Evolutionary conservation across 306 rosid genomes (phyloP).

Genomic region (Lathyrus aphaca): DNA sequence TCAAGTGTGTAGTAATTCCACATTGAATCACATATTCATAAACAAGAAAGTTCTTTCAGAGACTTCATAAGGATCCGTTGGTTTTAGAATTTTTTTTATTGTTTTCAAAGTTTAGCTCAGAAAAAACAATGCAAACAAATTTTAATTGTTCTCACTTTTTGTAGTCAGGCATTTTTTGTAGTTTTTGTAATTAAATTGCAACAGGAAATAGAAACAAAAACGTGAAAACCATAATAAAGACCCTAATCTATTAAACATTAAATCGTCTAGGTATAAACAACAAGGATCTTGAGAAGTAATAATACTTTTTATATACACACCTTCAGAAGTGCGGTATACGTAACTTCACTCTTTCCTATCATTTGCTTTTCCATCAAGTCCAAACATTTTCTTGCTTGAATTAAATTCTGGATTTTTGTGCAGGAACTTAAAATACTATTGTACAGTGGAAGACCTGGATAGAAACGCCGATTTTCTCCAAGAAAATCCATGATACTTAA

Average conservation of each 20-base stretch:
- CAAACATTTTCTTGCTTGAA: slow-evolving; percentile 71
- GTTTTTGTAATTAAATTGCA: background rate
- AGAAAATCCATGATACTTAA: slow-evolving; percentile 60
- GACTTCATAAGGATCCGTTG: slow-evolving; percentile 12
- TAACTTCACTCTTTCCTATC: slow-evolving; percentile 78
- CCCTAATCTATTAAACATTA: too few species aligned
- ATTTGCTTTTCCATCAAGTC: slow-evolving; percentile 71
- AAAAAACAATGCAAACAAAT: background rate
- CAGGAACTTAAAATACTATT: slow-evolving; percentile 67
- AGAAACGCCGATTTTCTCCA: slow-evolving; percentile 52
- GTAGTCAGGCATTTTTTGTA: background rate
- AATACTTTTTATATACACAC: too few species aligned
- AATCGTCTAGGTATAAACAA: too few species aligned
- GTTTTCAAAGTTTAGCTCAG: background rate
- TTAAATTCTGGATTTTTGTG: slow-evolving; percentile 44
- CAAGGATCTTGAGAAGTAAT: too few species aligned
- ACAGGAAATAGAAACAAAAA: slow-evolving; percentile 6
- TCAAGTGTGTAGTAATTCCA: slow-evolving; percentile 20
- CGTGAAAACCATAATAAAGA: too few species aligned
- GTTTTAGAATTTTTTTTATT: slow-evolving; percentile 1
- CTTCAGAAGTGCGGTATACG: slow-evolving; percentile 76
- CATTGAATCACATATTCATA: slow-evolving; percentile 1
- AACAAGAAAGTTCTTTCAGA: slow-evolving; percentile 11
- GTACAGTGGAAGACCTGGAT: slow-evolving; percentile 52
- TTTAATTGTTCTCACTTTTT: background rate